Evolutionary conservation across 2,329 filamentous ascomycete genomes (phyloP).

Genomic region (Cordyceps farinosa): DNA sequence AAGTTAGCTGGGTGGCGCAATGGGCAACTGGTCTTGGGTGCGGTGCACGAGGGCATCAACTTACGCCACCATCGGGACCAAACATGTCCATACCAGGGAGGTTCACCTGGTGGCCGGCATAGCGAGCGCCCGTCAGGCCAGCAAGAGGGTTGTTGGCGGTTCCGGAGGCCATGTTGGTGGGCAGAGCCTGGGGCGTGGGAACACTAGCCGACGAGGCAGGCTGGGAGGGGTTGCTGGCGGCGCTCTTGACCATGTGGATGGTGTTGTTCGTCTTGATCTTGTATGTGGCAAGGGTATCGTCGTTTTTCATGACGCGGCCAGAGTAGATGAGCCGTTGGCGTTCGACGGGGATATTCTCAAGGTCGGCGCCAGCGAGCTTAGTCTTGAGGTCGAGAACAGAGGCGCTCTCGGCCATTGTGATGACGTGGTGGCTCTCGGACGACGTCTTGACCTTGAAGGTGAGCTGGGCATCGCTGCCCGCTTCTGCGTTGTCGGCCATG

Average conservation of each 20-base stretch:
- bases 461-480: constrained; percentile 67
- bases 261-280: constrained; percentile 97
- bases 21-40: background rate
- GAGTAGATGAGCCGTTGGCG: constrained; percentile 96
- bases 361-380: constrained; percentile 76
- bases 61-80: constrained; percentile 88
- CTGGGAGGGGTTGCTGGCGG: constrained; percentile 71
- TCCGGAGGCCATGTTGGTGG: constrained; percentile 76
- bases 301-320: constrained; percentile 92
- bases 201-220: constrained; percentile 40
- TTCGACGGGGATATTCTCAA: constrained; percentile 81
- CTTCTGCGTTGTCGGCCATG: constrained; percentile 64
- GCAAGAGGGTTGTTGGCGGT: constrained; percentile 86
- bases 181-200: constrained; percentile 45
- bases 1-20: constrained; percentile 22
- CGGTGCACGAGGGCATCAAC: constrained; percentile 36
- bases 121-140: constrained; percentile 85
- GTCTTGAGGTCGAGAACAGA: constrained; percentile 84
- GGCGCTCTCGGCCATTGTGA: constrained; percentile 74
- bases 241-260: constrained; percentile 93
- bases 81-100: constrained; percentile 86
- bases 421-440: constrained; percentile 76
- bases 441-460: constrained; percentile 98
- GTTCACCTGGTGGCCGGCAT: constrained; percentile 79
- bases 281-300: constrained; percentile 77